These are phyloP conservation scores for Elsinoe ampelina DNA, from an alignment of 2,329 filamentous ascomycete genomes.

Conservation along the genomic window DNA sequence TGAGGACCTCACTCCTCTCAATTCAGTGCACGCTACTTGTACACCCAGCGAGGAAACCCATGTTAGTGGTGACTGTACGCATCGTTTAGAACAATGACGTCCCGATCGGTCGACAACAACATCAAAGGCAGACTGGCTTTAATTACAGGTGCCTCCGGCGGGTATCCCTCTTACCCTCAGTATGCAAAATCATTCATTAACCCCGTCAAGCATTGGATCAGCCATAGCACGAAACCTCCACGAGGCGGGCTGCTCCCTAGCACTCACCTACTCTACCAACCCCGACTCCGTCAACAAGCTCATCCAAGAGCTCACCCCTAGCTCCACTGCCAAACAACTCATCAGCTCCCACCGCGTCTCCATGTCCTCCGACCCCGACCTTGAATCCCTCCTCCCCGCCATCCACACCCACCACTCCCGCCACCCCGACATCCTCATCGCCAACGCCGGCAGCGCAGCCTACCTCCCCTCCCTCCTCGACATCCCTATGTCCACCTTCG, in stretches of 20 bases:
- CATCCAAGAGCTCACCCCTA: slow-evolving; percentile 23
- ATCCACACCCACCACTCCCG: slow-evolving; percentile 46
- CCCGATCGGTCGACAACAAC: slow-evolving; percentile 24
- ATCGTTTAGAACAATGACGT: not conserved
- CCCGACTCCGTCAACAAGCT: slow-evolving; percentile 24
- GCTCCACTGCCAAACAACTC: slow-evolving; percentile 13
- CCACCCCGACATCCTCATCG: slow-evolving; percentile 54
- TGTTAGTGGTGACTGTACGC: not conserved
- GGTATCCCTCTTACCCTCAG: no score
- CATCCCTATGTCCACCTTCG: slow-evolving; percentile 29
- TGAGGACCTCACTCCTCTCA: no score
- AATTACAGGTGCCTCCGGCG: slow-evolving; percentile 53
- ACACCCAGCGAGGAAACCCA: no score
- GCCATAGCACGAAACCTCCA: slow-evolving; percentile 50
- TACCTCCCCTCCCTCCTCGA: slow-evolving; percentile 22
- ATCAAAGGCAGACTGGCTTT: slow-evolving; percentile 47
- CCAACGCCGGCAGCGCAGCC: slow-evolving; percentile 42
- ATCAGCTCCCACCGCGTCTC: slow-evolving; percentile 51
- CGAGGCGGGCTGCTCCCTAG: slow-evolving; percentile 43
- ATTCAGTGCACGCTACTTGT: no score
- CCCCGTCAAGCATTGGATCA: slow-evolving; percentile 45
- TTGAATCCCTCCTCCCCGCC: slow-evolving; percentile 46
- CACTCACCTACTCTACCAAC: slow-evolving; percentile 49
- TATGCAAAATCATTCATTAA: no score
- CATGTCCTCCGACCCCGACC: slow-evolving; percentile 45